Evolutionary conservation across 2,329 filamentous ascomycete genomes (phyloP).

Genomic region (Teratosphaeria viscida): DNA sequence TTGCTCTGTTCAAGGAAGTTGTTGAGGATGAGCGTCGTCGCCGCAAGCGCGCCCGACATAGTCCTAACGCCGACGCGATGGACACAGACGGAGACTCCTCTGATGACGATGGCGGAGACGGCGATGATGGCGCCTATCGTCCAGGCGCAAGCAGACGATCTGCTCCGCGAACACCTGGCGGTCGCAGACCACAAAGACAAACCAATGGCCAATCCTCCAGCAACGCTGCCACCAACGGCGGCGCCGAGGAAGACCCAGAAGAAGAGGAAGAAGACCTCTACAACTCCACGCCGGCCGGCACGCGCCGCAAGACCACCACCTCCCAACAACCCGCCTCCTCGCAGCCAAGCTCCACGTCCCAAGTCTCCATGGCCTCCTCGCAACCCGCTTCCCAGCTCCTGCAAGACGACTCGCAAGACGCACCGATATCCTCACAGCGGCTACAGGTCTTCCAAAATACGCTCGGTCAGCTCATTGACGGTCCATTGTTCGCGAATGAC

Average conservation of each 20-base stretch:
- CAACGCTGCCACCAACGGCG: slow-evolving; percentile 18
- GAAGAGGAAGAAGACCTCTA: slow-evolving; percentile 48
- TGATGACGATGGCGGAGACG: slow-evolving; percentile 52
- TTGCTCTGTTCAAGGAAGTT: slow-evolving; percentile 95
- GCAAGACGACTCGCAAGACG: slow-evolving; percentile 36
- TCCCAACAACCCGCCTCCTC: background rate
- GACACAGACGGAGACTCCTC: slow-evolving; percentile 45
- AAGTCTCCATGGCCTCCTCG: slow-evolving; percentile 69
- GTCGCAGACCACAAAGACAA: slow-evolving; percentile 7
- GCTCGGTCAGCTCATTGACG: slow-evolving; percentile 73
- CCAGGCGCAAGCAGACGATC: slow-evolving; percentile 10
- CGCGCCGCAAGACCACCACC: slow-evolving; percentile 29
- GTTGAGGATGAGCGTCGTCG: slow-evolving; percentile 68
- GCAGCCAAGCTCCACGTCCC: slow-evolving; percentile 36
- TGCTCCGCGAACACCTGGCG: slow-evolving; percentile 17
- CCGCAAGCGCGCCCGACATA: slow-evolving; percentile 63
- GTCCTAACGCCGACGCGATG: slow-evolving; percentile 44
- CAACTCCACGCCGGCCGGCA: slow-evolving; percentile 37
- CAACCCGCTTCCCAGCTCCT: slow-evolving; percentile 63
- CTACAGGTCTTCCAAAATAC: slow-evolving; percentile 66
- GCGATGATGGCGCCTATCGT: slow-evolving; percentile 20
- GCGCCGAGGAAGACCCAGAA: slow-evolving; percentile 27
- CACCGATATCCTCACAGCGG: slow-evolving; percentile 50
- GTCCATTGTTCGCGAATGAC: slow-evolving; percentile 78
- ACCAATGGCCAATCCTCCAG: slow-evolving; percentile 13